Percentiles rank a stretch among this genome's conserved stretches.
These are phyloP conservation scores for Beauveria scarabaeidicola DNA, from an alignment of 2,329 filamentous ascomycete genomes.

Conservation along the genomic window DNA sequence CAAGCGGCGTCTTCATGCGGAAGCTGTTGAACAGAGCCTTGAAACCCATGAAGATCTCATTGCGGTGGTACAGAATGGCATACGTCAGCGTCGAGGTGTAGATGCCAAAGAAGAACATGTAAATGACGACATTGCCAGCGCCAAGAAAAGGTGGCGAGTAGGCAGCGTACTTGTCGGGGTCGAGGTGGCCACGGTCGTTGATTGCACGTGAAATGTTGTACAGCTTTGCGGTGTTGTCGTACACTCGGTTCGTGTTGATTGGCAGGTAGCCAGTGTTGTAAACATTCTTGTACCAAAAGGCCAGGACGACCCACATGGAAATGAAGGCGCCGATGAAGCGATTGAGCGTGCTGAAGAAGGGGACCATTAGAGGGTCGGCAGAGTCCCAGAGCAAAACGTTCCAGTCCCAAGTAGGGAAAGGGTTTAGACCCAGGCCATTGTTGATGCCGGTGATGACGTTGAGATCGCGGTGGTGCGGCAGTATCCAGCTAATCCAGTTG, in stretches of 20 bases:
- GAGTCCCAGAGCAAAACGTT: conserved; percentile 36
- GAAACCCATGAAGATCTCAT: conserved; percentile 42
- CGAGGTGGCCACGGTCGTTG: conserved; percentile 36
- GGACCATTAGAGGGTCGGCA: conserved; percentile 38
- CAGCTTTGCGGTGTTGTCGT: conserved; percentile 37
- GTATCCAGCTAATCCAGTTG: conserved; percentile 50
- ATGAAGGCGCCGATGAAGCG: conserved; percentile 49
- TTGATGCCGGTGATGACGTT: conserved; percentile 35
- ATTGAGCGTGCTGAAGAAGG: conserved; percentile 54
- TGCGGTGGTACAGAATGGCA: conserved; percentile 41
- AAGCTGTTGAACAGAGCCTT: conserved; percentile 38
- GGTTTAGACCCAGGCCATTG: conserved; percentile 37
- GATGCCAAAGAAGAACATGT: conserved; percentile 47
- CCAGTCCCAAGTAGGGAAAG: conserved; percentile 40
- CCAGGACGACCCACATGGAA: conserved; percentile 45
- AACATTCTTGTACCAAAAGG: conserved; percentile 49
- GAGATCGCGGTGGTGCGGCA: conserved; percentile 34
- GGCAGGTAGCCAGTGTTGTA: conserved; percentile 49
- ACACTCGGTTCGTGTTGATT: conserved; percentile 44
- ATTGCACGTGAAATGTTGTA: conserved; percentile 39
- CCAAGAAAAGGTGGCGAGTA: conserved; percentile 46
- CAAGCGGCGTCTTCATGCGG: conserved; percentile 29
- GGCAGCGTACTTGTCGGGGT: conserved; percentile 34
- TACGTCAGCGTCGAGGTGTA: conserved; percentile 45
- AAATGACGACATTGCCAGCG: conserved; percentile 42